Percentiles rank a stretch among this genome's conserved stretches.
Evolutionary conservation across 371 early-diverging fungal genomes (phyloP).

Genomic region (Mucor sp.): DNA sequence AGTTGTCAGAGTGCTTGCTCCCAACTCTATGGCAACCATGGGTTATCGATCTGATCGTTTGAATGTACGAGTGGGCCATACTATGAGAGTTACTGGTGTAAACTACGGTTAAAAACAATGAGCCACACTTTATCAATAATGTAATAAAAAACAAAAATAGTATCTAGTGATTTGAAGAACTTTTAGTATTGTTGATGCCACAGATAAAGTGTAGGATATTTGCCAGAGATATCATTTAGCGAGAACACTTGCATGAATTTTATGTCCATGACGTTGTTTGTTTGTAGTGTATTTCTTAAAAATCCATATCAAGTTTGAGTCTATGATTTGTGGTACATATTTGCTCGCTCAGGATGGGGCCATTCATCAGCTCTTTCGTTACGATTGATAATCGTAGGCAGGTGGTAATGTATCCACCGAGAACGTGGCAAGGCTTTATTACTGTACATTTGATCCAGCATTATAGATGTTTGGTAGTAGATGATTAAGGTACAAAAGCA

Average conservation of each 20-base stretch:
- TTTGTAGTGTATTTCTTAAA: neutral
- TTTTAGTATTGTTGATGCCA: neutral
- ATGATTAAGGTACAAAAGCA: too few relatives aligned
- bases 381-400: too few relatives aligned
- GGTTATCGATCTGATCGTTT: slow-evolving; percentile 43
- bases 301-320: too few relatives aligned
- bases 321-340: too few relatives aligned
- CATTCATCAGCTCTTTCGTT: too few relatives aligned
- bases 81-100: slow-evolving; percentile 26
- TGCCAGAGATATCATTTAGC: neutral
- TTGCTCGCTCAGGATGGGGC: too few relatives aligned
- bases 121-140: neutral
- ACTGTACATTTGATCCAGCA: too few relatives aligned
- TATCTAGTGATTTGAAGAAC: neutral
- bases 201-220: too few relatives aligned
- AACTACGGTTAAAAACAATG: slow-evolving; percentile 32
- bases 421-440: too few relatives aligned
- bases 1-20: slow-evolving; percentile 29
- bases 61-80: slow-evolving; percentile 38
- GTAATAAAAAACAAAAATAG: neutral
- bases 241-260: neutral
- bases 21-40: slow-evolving; percentile 34
- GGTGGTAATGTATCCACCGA: too few relatives aligned
- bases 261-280: neutral
- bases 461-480: too few relatives aligned